Base-by-base conservation (phyloP, 2,329 filamentous ascomycete genomes). In the Samsoniella hepiali region DNA sequence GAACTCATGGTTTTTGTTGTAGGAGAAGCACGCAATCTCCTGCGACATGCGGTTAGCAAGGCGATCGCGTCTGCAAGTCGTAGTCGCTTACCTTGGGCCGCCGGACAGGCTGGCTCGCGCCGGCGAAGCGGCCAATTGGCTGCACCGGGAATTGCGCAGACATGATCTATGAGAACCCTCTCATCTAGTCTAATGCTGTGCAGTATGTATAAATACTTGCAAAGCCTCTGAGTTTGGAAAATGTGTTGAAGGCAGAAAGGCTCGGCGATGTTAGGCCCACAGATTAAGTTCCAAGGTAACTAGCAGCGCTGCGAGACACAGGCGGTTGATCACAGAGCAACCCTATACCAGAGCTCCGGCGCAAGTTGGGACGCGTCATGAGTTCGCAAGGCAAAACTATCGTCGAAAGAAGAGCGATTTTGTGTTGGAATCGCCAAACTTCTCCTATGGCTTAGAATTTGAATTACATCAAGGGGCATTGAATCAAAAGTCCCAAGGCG, bases 21-120 rank as follows among this genome's bases (percentile, higher is more conserved):
- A 98, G 9, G 94, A 98, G 77, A 98, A 99, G 76, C 84, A 92
- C 4, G 94, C 85, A 67, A 99, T 91, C 79, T 99, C 95, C 89
- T 94, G 34, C 58, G 36, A 10, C 34, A 22, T 22, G 32, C 11
- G 45, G 31, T 62, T 38, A 58, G 62, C 47, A 17, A 34, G n/a
- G 13, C n/a, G n/a, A 42, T 49, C 50, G 59, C 42, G 40, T 36
- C 22, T 49, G 6, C 29, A 29, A 22, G 47, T 15, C 29, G 40
- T 27, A 13, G 42, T n/a, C 51, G 67, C 77, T 70, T 76, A 90
- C 90, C 79, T 85, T 91, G 27, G 91, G 91, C 68, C 91, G 82
- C 72, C 88, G 88, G 65, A 96, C 88, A 3, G 89, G 82, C 65
- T 90, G 85, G 71, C 86, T 89, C 56, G 81, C 80, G 63, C 88